Conservation (phyloP, 768 basidiomycete genomes). For the Suillus sp. region DNA sequence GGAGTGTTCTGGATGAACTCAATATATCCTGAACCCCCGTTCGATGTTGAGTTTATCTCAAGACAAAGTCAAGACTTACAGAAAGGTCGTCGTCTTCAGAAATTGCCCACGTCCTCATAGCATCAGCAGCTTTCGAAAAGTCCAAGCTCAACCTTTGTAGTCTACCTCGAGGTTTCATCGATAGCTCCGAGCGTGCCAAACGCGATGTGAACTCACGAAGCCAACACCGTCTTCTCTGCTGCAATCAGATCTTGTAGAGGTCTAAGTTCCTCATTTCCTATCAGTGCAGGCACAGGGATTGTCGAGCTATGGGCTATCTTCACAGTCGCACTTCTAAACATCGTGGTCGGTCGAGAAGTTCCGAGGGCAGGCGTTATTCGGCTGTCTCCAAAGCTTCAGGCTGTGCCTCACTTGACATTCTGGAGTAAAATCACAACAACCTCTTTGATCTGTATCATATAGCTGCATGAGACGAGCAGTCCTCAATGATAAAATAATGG, state of each 20-base stretch:
- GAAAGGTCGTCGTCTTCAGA: conserved; percentile 84
- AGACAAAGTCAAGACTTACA: conserved; percentile 43
- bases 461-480: background rate
- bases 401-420: background rate
- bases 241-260: conserved; percentile 88
- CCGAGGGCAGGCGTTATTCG: background rate
- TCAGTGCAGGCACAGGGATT: conserved; percentile 57
- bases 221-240: conserved; percentile 80
- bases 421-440: background rate
- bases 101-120: conserved; percentile 69
- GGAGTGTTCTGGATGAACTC: conserved; percentile 64
- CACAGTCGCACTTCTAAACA: conserved; percentile 78
- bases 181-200: background rate
- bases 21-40: conserved; percentile 63
- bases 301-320: conserved; percentile 91
- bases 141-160: conserved; percentile 69
- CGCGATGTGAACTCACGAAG: conserved; percentile 52
- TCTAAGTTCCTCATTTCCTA: conserved; percentile 73
- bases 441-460: background rate
- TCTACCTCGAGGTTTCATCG: conserved; percentile 32
- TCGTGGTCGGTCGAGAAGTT: conserved; percentile 28
- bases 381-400: background rate
- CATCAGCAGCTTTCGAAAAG: conserved; percentile 69
- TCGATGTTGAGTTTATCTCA: background rate
- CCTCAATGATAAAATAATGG: background rate